A percentile compares a stretch with the other conserved stretches of the same genome.
Conservation (phyloP, 2,329 filamentous ascomycete genomes). For the Colletotrichum sp. region DNA sequence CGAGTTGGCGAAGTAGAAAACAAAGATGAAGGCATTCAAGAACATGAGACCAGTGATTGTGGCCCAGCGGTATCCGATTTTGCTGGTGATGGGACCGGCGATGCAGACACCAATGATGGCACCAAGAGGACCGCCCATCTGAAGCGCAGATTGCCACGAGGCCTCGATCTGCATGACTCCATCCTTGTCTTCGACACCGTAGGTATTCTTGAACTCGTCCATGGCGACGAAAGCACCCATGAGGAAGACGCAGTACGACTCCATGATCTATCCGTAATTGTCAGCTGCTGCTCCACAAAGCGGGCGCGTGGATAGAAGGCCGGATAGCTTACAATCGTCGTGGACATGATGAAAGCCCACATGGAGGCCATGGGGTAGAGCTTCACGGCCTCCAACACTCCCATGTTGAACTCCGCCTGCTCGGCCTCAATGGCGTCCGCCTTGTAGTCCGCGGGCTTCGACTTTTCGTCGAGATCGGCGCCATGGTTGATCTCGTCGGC, state of each 20-base stretch:
- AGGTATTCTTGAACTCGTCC: conserved; percentile 47
- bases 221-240: conserved; percentile 64
- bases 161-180: conserved; percentile 47
- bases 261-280: conserved; percentile 59
- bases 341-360: conserved; percentile 45
- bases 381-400: conserved; percentile 35
- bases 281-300: conserved; percentile 17
- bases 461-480: conserved; percentile 38
- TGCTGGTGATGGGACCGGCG: conserved; percentile 64
- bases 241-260: conserved; percentile 67
- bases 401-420: conserved; percentile 40
- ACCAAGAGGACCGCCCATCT: conserved; percentile 59
- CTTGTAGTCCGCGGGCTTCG: conserved; percentile 47
- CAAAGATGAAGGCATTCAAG: conserved; percentile 64
- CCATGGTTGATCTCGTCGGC: background rate
- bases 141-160: conserved; percentile 64
- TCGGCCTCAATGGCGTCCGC: conserved; percentile 63
- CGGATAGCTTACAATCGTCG: conserved; percentile 41
- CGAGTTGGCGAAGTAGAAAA: conserved; percentile 50
- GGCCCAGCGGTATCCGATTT: conserved; percentile 64
- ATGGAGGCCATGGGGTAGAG: conserved; percentile 39
- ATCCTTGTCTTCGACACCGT: conserved; percentile 43
- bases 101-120: conserved; percentile 65
- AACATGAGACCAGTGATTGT: conserved; percentile 60
- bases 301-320: background rate